These are phyloP conservation scores for Cornus kousa DNA, from an alignment of 148 eudicot species.

Conservation along the genomic window DNA sequence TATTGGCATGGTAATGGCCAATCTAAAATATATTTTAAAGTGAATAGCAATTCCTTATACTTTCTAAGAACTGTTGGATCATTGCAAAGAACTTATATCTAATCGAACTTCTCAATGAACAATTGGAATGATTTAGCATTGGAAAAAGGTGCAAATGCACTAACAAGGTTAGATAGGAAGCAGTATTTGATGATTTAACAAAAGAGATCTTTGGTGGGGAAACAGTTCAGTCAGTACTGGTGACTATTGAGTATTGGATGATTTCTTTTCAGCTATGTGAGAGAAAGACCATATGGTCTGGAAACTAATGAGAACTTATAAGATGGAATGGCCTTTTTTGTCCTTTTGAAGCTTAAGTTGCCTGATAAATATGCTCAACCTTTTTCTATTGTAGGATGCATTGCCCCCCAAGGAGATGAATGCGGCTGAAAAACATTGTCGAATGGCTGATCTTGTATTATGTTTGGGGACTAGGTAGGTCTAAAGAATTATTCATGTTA, in stretches of 20 bases:
- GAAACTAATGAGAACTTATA: not conserved
- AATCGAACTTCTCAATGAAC: not conserved
- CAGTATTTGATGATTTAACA: not conserved
- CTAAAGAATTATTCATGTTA: not conserved
- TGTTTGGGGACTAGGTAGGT: constrained; percentile 87
- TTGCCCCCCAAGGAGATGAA: constrained; percentile 78
- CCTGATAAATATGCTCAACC: not conserved
- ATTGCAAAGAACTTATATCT: no score
- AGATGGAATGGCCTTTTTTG: not conserved
- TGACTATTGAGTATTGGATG: no score
- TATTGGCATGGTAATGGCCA: not conserved
- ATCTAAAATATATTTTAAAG: no score
- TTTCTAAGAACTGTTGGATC: not conserved
- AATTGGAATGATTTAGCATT: not conserved
- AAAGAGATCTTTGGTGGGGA: not conserved
- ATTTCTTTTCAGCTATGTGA: no score
- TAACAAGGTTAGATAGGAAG: not conserved
- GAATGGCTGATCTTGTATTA: constrained; percentile 79
- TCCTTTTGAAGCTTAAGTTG: not conserved
- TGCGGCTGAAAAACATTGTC: constrained; percentile 80
- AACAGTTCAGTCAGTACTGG: no score
- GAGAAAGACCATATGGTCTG: not conserved
- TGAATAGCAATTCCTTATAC: not conserved
- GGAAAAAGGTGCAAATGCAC: not conserved
- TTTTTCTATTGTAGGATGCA: constrained; percentile 55